phyloP scores from a whole-genome alignment of 78 protist species.

The Anaeramoeba flamelloides region DNA sequence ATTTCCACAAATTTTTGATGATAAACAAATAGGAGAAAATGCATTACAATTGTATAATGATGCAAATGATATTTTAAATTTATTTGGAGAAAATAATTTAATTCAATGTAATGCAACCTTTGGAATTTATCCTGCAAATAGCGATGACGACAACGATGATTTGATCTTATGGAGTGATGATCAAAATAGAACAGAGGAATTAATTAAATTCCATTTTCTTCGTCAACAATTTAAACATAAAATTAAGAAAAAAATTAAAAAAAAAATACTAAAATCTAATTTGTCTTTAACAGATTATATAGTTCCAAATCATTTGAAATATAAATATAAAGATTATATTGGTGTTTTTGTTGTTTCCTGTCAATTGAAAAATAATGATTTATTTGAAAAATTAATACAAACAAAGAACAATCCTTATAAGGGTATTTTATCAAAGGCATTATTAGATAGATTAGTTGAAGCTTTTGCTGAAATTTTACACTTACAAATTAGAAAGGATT shows the following conservation, averaged over 20 bases:
- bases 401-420: conserved; percentile 66
- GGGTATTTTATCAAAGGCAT: conserved; percentile 75
- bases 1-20: conserved; percentile 88
- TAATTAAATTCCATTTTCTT: conserved; percentile 43
- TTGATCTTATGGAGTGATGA: conserved; percentile 36
- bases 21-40: conserved; percentile 66
- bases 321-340: conserved; percentile 46
- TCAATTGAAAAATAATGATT: conserved; percentile 71
- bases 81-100: conserved; percentile 28
- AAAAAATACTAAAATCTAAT: too few relatives aligned
- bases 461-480: conserved; percentile 84
- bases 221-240: conserved; percentile 87
- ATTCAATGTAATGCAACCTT: conserved; percentile 42
- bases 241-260: conserved; percentile 51
- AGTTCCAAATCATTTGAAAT: conserved; percentile 62
- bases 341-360: conserved; percentile 69
- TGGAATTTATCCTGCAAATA: conserved; percentile 78
- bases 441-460: conserved; percentile 72
- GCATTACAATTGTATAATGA: conserved; percentile 71
- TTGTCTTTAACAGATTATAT: conserved; percentile 67
- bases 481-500: conserved; percentile 51
- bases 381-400: conserved; percentile 36
- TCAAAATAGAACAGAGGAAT: conserved; percentile 32
- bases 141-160: conserved; percentile 71
- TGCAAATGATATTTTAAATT: conserved; percentile 55